Percentiles rank a stretch among this genome's conserved stretches.
Conservation (phyloP, 2,329 filamentous ascomycete species). For the Neodidymelliopsis sp. region DNA sequence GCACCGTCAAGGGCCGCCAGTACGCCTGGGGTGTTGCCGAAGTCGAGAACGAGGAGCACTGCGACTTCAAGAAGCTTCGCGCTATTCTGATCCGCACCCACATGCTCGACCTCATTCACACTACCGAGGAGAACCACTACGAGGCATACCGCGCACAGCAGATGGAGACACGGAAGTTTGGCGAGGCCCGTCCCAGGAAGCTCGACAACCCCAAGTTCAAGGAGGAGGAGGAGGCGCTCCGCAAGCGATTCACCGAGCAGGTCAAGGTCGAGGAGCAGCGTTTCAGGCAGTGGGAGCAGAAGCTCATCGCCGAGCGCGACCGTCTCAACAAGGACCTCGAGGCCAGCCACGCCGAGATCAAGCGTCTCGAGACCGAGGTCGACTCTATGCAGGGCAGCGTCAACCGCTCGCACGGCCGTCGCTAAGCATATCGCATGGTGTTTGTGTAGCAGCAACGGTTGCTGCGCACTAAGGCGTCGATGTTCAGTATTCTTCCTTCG, state of each 20-base stretch:
- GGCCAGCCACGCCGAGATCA: constrained; percentile 90
- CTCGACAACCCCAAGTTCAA: constrained; percentile 99
- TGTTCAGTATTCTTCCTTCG: constrained; percentile 42
- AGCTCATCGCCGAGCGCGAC: constrained; percentile 98
- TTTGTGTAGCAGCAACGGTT: constrained; percentile 20
- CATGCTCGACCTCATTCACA: constrained; percentile 99
- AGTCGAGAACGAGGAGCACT: constrained; percentile 99
- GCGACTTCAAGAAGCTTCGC: constrained; percentile 99
- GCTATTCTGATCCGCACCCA: constrained; percentile 98
- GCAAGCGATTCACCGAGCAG: constrained; percentile 99
- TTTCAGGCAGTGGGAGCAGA: constrained; percentile 99
- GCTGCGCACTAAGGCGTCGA: constrained; percentile 26
- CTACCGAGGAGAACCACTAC: constrained; percentile 98
- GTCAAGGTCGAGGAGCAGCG: constrained; percentile 99
- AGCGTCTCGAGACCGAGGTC: constrained; percentile 89
- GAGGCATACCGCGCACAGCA: constrained; percentile 98
- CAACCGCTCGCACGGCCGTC: constrained; percentile 90
- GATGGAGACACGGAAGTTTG: constrained; percentile 99
- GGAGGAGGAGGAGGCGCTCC: constrained; percentile 97
- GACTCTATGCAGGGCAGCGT: constrained; percentile 90
- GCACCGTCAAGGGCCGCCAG: constrained; percentile 98
- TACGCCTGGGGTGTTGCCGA: constrained; percentile 99
- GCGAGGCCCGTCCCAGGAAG: constrained; percentile 95
- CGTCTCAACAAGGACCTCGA: constrained; percentile 99
- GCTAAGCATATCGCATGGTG: constrained; percentile 61